Conservation (phyloP, 2,329 filamentous ascomycete species). For the Conoideocrella luteorostrata region DNA sequence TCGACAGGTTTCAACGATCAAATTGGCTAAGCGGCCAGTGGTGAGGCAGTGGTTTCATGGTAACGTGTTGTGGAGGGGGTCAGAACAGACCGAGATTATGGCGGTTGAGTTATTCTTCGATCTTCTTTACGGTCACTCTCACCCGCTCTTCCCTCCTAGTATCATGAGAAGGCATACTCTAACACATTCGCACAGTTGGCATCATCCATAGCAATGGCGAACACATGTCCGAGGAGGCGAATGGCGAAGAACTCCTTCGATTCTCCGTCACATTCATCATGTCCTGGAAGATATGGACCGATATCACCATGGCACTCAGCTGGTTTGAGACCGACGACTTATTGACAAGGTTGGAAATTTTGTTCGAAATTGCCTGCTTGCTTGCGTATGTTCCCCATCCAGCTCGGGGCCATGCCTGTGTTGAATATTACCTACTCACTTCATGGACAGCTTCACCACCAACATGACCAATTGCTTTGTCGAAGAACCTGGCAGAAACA, state of each 20-base stretch:
- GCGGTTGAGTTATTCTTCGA: constrained; percentile 61
- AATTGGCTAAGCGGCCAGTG: constrained; percentile 52
- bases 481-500: constrained; percentile 33
- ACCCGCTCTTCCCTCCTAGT: neutral
- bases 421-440: neutral
- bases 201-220: constrained; percentile 61
- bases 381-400: constrained; percentile 39
- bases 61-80: constrained; percentile 56
- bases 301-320: constrained; percentile 48
- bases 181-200: constrained; percentile 37
- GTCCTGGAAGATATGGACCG: constrained; percentile 58
- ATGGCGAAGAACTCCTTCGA: constrained; percentile 47
- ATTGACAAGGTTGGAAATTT: constrained; percentile 48
- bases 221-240: constrained; percentile 49
- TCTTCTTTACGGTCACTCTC: constrained; percentile 48
- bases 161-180: neutral
- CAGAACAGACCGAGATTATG: constrained; percentile 52
- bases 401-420: too few species aligned
- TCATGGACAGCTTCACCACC: constrained; percentile 42
- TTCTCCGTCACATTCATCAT: constrained; percentile 58
- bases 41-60: constrained; percentile 62
- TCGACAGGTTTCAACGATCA: constrained; percentile 38
- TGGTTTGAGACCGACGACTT: constrained; percentile 59
- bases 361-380: constrained; percentile 56
- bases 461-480: constrained; percentile 54